phyloP scores from a whole-genome alignment of 2,329 filamentous ascomycete genomes.

The Madurella fahalii region DNA sequence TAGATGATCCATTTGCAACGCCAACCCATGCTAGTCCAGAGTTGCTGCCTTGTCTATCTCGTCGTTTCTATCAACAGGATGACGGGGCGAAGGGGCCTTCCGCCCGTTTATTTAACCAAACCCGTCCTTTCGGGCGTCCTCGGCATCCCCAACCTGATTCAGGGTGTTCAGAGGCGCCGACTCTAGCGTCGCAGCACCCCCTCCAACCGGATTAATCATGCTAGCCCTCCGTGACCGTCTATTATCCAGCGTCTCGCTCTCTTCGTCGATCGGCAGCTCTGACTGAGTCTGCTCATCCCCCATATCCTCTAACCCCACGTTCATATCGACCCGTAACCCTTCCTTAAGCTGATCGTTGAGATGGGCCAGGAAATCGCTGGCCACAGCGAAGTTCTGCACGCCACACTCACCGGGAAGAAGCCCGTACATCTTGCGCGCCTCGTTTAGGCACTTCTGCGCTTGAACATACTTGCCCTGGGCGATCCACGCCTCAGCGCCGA shows the following conservation, averaged over 20 bases:
- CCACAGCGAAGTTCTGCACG: constrained; percentile 47
- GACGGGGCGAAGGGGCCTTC: too few relatives aligned
- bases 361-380: constrained; percentile 49
- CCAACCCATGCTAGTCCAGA: constrained; percentile 9
- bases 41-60: not conserved
- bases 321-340: constrained; percentile 35
- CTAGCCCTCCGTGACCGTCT: constrained; percentile 39
- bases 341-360: constrained; percentile 49
- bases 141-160: constrained; percentile 16
- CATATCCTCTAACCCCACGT: constrained; percentile 16
- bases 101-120: constrained; percentile 22
- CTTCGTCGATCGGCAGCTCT: constrained; percentile 30
- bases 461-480: constrained; percentile 71
- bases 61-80: not conserved
- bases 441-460: constrained; percentile 71
- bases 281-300: constrained; percentile 32
- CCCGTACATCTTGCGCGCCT: constrained; percentile 57
- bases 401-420: constrained; percentile 47
- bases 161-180: constrained; percentile 31
- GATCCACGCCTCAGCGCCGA: constrained; percentile 82
- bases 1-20: constrained; percentile 1
- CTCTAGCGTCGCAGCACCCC: constrained; percentile 28
- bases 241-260: constrained; percentile 30
- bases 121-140: constrained; percentile 23
- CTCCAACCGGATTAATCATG: constrained; percentile 39